A percentile compares a stretch with the other conserved stretches of the same genome.
phyloP scores from a whole-genome alignment of 2,329 filamentous ascomycete species.

The Talaromyces atroroseus region DNA sequence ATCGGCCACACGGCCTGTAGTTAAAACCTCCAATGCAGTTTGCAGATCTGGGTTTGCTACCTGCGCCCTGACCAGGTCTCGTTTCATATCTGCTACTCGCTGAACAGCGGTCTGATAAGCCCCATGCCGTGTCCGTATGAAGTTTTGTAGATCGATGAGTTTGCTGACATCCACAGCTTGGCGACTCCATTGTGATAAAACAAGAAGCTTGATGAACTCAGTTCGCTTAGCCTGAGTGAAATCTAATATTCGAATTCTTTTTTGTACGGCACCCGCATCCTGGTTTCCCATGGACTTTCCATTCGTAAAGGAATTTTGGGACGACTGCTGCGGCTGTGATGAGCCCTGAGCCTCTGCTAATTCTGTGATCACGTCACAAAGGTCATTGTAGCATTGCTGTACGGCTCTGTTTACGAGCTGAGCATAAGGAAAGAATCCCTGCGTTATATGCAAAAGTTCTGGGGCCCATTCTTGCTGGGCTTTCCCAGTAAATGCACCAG shows the following conservation, averaged over 20 bases:
- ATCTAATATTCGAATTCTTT: slow-evolving; percentile 69
- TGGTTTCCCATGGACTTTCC: slow-evolving; percentile 32
- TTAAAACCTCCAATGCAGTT: slow-evolving; percentile 79
- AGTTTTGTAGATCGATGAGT: slow-evolving; percentile 78
- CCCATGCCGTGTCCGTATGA: slow-evolving; percentile 60
- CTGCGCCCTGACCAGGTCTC: slow-evolving; percentile 64
- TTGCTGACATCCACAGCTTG: slow-evolving; percentile 73
- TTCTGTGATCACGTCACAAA: slow-evolving; percentile 64
- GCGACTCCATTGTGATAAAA: slow-evolving; percentile 85
- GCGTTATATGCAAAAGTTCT: slow-evolving; percentile 62
- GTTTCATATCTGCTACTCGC: slow-evolving; percentile 65
- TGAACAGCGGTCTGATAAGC: slow-evolving; percentile 58
- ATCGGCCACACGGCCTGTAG: slow-evolving; percentile 69
- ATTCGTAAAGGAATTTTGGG: slow-evolving; percentile 18
- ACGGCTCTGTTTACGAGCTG: slow-evolving; percentile 71
- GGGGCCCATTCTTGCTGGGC: slow-evolving; percentile 37
- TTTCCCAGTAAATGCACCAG: not conserved
- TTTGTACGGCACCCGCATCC: slow-evolving; percentile 59
- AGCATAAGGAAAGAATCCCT: slow-evolving; percentile 70
- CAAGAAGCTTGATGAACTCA: slow-evolving; percentile 87
- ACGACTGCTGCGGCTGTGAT: slow-evolving; percentile 30
- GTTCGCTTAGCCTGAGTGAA: slow-evolving; percentile 75
- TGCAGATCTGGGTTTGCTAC: slow-evolving; percentile 85
- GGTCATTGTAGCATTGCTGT: slow-evolving; percentile 74
- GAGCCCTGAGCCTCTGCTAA: slow-evolving; percentile 64